Conservation (phyloP, 2,329 filamentous ascomycete genomes). For the Pezicula neosporulosa region DNA sequence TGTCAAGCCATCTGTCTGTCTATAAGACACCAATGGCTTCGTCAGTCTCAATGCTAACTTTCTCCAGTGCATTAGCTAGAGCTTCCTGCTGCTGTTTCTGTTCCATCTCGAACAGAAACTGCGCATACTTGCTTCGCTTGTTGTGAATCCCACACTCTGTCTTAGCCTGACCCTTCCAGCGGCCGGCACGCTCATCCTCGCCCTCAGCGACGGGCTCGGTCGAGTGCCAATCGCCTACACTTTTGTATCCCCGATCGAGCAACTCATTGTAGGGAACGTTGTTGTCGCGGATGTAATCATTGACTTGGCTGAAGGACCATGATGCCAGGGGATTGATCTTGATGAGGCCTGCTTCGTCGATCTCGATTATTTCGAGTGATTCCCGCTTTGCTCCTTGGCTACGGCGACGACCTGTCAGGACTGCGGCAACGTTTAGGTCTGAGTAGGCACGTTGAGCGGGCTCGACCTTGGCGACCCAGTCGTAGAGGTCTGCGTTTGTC, state of each 20-base stretch:
- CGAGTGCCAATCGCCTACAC: slow-evolving; percentile 96
- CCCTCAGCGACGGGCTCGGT: slow-evolving; percentile 85
- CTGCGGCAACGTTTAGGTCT: slow-evolving; percentile 82
- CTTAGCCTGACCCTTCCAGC: slow-evolving; percentile 96
- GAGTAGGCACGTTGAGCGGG: slow-evolving; percentile 88
- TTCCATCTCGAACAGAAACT: slow-evolving; percentile 48
- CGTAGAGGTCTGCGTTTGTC: slow-evolving; percentile 82
- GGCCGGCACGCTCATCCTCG: slow-evolving; percentile 92
- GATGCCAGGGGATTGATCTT: slow-evolving; percentile 97
- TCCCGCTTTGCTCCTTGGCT: slow-evolving; percentile 93
- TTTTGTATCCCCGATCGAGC: slow-evolving; percentile 94
- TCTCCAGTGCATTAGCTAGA: slow-evolving; percentile 18
- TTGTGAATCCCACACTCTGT: slow-evolving; percentile 99
- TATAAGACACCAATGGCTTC: no score
- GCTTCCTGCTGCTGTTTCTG: slow-evolving; percentile 28
- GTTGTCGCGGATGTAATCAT: slow-evolving; percentile 81
- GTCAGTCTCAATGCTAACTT: slow-evolving; percentile 9
- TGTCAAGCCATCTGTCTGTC: no score
- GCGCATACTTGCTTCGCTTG: slow-evolving; percentile 88
- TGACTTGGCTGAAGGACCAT: slow-evolving; percentile 89
- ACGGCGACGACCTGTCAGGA: slow-evolving; percentile 86
- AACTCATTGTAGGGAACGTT: slow-evolving; percentile 91
- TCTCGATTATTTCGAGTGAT: slow-evolving; percentile 84
- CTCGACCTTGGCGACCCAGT: slow-evolving; percentile 97
- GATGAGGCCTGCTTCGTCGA: slow-evolving; percentile 83